Percentiles rank a stretch among this genome's conserved stretches.
These are phyloP conservation scores for Magnolia changhungtana DNA, from an alignment of 164 flowering plant species.

Conservation along the genomic window DNA sequence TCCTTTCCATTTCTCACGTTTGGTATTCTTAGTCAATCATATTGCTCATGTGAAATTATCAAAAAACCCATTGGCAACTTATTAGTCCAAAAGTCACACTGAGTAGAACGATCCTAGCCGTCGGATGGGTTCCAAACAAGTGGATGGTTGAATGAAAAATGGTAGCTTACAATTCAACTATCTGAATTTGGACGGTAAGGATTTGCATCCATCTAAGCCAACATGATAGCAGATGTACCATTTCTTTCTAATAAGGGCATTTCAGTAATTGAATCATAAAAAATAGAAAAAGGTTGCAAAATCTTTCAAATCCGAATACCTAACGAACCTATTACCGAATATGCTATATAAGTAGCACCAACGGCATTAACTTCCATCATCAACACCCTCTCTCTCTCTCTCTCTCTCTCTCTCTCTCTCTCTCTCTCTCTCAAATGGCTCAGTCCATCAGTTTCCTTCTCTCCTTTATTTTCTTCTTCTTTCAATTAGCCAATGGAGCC, in stretches of 20 bases:
- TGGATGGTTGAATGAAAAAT: not conserved
- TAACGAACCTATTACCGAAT: not conserved
- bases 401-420: slow-evolving; percentile 13
- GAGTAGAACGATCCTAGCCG: too few relatives aligned
- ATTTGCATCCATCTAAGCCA: too few relatives aligned
- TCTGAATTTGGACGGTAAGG: too few relatives aligned
- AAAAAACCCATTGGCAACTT: not conserved
- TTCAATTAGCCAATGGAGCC: slow-evolving; percentile 11
- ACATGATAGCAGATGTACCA: too few relatives aligned
- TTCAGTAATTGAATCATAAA: not conserved
- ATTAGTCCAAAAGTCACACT: too few relatives aligned
- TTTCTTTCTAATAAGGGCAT: not conserved
- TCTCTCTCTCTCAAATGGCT: slow-evolving; percentile 9
- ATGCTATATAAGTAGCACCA: not conserved
- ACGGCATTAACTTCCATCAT: slow-evolving; percentile 1
- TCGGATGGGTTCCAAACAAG: not conserved
- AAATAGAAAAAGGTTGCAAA: not conserved
- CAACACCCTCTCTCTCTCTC: not conserved
- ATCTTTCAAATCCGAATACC: not conserved
- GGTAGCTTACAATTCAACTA: not conserved
- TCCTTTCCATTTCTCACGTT: not conserved
- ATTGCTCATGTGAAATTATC: not conserved
- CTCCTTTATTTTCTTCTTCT: not conserved
- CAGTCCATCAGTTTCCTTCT: slow-evolving; percentile 7
- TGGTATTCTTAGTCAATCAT: not conserved